These are phyloP conservation scores for Leucaena leucocephala DNA, from an alignment of 306 rosid species.

Conservation along the genomic window DNA sequence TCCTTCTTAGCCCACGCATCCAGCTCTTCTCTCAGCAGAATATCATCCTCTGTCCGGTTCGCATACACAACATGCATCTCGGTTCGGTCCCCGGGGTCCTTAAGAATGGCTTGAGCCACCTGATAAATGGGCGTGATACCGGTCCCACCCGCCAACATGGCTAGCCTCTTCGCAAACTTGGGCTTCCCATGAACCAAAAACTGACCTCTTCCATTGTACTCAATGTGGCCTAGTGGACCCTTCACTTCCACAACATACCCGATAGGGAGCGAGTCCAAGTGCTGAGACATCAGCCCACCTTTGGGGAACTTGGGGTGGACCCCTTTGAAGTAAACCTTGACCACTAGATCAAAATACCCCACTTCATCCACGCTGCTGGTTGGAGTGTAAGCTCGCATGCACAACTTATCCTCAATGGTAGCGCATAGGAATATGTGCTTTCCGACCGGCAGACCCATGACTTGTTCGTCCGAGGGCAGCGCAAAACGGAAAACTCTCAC, in stretches of 20 bases:
- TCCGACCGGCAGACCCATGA: conserved; percentile 72
- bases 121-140: conserved; percentile 89
- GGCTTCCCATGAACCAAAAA: conserved; percentile 59
- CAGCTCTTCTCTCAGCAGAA: conserved; percentile 67
- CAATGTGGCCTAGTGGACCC: conserved; percentile 89
- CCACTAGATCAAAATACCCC: conserved; percentile 69
- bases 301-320: conserved; percentile 74
- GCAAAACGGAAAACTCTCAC: conserved; percentile 69
- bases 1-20: conserved; percentile 64
- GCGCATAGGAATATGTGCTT: conserved; percentile 77
- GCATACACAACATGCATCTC: conserved; percentile 80
- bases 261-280: conserved; percentile 54
- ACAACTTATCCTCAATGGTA: conserved; percentile 57
- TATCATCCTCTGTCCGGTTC: conserved; percentile 75
- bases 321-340: conserved; percentile 68
- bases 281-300: conserved; percentile 79
- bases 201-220: conserved; percentile 66
- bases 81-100: conserved; percentile 70
- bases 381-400: conserved; percentile 94
- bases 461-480: conserved; percentile 58
- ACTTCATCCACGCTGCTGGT: conserved; percentile 57
- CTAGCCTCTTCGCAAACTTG: conserved; percentile 60
- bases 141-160: conserved; percentile 84
- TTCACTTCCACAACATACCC: conserved; percentile 59
- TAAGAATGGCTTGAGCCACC: conserved; percentile 68